Evolutionary conservation across 1,284 basidiomycete species (phyloP), one percentile per base, ranked within the genome.

Genomic region (Ganoderma sp.): DNA sequence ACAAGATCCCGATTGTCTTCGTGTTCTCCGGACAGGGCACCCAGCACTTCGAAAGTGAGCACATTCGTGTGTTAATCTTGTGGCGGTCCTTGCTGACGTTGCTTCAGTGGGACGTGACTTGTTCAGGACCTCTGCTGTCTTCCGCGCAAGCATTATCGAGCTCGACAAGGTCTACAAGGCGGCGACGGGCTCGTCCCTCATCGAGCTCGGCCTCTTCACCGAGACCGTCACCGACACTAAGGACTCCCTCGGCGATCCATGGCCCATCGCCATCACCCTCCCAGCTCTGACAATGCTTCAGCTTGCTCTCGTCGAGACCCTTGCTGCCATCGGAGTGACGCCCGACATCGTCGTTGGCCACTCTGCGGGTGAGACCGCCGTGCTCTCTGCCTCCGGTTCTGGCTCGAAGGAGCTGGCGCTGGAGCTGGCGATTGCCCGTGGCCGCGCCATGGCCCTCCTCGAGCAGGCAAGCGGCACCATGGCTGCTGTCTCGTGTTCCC

Each of bases 381-480:
- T 84, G 19, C 63, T 84, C 0, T 84, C 84, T 67, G 81, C 82
- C 0, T 82, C 79, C 6, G 84, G 84, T 8, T 79, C 83, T 2
- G 79, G 73, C 0, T 70, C 81, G 0, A 80, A 79, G 65, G 79
- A 72, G 1, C 77, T 84, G 78, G 82, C 81, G 1, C 54, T 85
- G 17, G 75, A 83, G 71, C 63, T 84, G 4, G 79, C 83, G 0
- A 80, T 84, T 41, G 77, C 76, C 28, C 78, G 83, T 15, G 81
- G 80, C 0, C 67, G 67, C 19, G 79, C 81, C 2, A 77, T 85
- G 73, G 66, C 76, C 0, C 65, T 78, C 0, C 67, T 78, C 0
- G 81, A 84, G 66, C 62, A 67, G 9, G 67, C 74, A 22, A 78
- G 75, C 10, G 80, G 78, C 15, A 76, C 79, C 0, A 85, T 85